These are phyloP conservation scores for Auxenochlorella pyrenoidosa DNA, from an alignment of 139 green algal species.

Conservation along the genomic window DNA sequence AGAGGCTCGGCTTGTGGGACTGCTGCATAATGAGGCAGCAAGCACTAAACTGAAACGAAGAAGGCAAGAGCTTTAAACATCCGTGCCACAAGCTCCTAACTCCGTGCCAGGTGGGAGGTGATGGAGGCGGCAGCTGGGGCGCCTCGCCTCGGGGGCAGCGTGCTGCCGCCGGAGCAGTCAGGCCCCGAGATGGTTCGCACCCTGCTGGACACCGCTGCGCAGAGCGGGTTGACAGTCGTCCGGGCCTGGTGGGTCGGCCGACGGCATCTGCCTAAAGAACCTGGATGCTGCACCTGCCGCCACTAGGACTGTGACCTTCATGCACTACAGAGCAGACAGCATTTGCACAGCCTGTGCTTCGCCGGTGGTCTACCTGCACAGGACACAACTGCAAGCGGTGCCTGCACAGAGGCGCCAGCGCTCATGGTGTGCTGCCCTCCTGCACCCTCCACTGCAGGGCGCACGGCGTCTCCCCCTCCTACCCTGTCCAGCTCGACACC, in stretches of 20 bases:
- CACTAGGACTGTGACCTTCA: too few relatives aligned
- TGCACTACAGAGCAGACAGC: too few relatives aligned
- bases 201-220: constrained; percentile 48
- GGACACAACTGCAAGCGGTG: too few relatives aligned
- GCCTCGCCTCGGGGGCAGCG: constrained; percentile 44
- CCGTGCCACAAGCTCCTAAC: too few relatives aligned
- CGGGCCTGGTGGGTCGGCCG: constrained; percentile 29
- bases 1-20: too few relatives aligned
- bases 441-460: background rate
- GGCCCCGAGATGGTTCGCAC: constrained; percentile 40
- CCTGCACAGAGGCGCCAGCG: background rate
- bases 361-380: too few relatives aligned
- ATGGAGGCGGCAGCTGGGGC: constrained; percentile 62
- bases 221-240: constrained; percentile 48
- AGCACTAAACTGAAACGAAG: too few relatives aligned
- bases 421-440: background rate
- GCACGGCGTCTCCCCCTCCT: constrained; percentile 27
- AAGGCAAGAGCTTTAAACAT: too few relatives aligned
- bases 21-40: too few relatives aligned
- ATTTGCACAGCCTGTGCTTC: too few relatives aligned
- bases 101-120: constrained; percentile 61
- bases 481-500: constrained; percentile 39
- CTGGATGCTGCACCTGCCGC: background rate
- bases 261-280: background rate
- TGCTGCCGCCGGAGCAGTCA: constrained; percentile 42